phyloP scores from a whole-genome alignment of 164 flowering plant species.

The Liquidambar formosana region DNA sequence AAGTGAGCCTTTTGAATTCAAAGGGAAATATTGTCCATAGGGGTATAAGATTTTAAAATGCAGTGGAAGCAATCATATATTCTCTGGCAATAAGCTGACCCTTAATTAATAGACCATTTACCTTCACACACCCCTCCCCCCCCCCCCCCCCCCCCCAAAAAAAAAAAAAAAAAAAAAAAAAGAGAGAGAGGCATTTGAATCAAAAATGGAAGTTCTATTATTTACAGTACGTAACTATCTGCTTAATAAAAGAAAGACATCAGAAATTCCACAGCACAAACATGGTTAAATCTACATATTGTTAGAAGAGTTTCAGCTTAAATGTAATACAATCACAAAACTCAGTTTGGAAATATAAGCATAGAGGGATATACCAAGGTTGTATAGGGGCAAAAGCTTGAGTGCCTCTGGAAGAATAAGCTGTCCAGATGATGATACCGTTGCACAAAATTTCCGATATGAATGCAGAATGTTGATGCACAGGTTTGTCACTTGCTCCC shows the following conservation, averaged over 20 bases:
- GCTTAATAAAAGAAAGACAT: neutral
- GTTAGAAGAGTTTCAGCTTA: neutral
- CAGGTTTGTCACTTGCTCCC: slow-evolving; percentile 73
- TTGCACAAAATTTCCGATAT: slow-evolving; percentile 95
- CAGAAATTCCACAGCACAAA: neutral
- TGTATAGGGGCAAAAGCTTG: slow-evolving; percentile 85
- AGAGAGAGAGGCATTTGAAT: neutral
- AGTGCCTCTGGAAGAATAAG: slow-evolving; percentile 98
- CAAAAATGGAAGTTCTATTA: slow-evolving; percentile 1
- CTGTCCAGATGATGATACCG: slow-evolving; percentile 93
- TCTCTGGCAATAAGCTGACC: too few relatives aligned
- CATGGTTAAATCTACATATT: neutral
- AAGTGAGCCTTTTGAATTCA: too few relatives aligned
- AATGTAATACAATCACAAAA: neutral
- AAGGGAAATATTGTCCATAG: too few relatives aligned
- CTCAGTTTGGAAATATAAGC: neutral
- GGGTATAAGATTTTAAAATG: too few relatives aligned
- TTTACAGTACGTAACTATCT: too few relatives aligned
- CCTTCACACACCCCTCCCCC: neutral
- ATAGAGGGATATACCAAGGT: slow-evolving; percentile 58
- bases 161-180: too few relatives aligned
- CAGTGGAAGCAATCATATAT: too few relatives aligned
- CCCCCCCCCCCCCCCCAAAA: too few relatives aligned
- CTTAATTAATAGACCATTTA: too few relatives aligned
- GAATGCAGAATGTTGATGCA: slow-evolving; percentile 73